phyloP scores from a whole-genome alignment of 1,139 yeast species.

The Sugiyamaella sp. region DNA sequence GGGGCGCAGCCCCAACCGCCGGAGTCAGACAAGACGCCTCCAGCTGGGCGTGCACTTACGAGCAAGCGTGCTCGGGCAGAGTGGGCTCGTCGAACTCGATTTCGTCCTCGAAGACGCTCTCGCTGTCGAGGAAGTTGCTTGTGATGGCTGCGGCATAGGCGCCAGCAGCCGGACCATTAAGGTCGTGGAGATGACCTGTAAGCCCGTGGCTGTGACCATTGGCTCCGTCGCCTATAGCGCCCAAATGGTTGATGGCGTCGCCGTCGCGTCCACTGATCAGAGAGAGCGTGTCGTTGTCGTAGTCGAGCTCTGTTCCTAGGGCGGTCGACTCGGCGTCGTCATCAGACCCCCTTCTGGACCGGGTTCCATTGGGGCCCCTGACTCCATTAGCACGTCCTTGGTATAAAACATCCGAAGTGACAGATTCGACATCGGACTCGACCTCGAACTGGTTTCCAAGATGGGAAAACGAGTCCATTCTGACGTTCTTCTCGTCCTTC shows the following conservation, averaged over 20 bases:
- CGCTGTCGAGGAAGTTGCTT: slow-evolving; percentile 22
- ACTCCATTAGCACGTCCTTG: slow-evolving; percentile 30
- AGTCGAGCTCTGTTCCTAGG: slow-evolving; percentile 27
- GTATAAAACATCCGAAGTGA: slow-evolving; percentile 36
- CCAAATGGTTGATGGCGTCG: not conserved
- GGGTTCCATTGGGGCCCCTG: slow-evolving; percentile 8
- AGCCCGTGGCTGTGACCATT: not conserved
- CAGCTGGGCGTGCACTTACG: slow-evolving; percentile 27
- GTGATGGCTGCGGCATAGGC: slow-evolving; percentile 13
- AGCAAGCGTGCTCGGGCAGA: slow-evolving; percentile 43
- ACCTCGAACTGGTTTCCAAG: slow-evolving; percentile 36
- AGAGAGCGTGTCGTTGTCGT: slow-evolving; percentile 31
- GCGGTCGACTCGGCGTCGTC: slow-evolving; percentile 36
- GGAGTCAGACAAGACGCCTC: not conserved
- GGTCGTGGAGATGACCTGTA: slow-evolving; percentile 11
- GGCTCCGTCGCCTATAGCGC: slow-evolving; percentile 11
- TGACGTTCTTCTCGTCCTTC: not conserved
- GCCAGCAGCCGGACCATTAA: slow-evolving; percentile 19
- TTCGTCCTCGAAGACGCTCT: slow-evolving; percentile 23
- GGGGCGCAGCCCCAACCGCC: not conserved
- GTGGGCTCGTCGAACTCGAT: slow-evolving; percentile 25
- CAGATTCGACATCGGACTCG: slow-evolving; percentile 36
- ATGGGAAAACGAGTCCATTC: slow-evolving; percentile 36
- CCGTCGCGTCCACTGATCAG: slow-evolving; percentile 17
- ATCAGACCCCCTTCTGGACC: slow-evolving; percentile 27